Evolutionary conservation across 2,329 filamentous ascomycete species (phyloP), one percentile per base, ranked within the genome.

Genomic region (Aquanectria penicillioides): DNA sequence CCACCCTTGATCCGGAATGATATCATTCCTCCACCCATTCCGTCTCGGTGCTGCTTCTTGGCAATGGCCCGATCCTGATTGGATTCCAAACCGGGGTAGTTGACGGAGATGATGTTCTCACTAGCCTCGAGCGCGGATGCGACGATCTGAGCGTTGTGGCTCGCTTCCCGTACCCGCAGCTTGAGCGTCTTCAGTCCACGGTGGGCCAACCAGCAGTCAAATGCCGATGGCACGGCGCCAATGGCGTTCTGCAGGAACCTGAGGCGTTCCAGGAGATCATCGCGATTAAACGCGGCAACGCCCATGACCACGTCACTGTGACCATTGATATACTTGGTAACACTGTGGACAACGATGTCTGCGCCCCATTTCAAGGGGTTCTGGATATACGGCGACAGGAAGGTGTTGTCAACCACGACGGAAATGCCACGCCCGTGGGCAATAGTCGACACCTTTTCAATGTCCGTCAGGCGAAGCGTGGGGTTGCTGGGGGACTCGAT

Each of bases 381-480:
- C 80, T 99, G 95, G 43, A 98, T 86, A 76, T 98, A 98, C 23
- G 95, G 95, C 61, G 90, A 94, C 74, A 98, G 83, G 83, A 99
- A 99, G 17, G 95, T 99, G 82, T 99, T 99, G 82, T 99, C 95
- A 29, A 99, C 95, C n/a, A 99, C 95, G 36, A 99, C 95, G 73
- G 92, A 83, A 71, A 98, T 92, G 62, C 94, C 94, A 72, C 92
- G 91, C 69, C 89, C 83, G 77, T 98, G 95, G 13, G 95, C 95
- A 51, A 90, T 84, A 22, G 87, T 87, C 18, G 91, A 89, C 33
- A 98, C 91, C 51, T 91, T 89, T 69, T 91, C 84, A 73, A 99
- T 97, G 78, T 98, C 94, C 64, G 97, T 94, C 46, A 99, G 85
- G 25, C 91, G 88, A 55, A 99, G 83, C 6, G 95, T 99, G 0